Conservation (phyloP, 306 rosid species). For the Lathyrus tuberosus region DNA sequence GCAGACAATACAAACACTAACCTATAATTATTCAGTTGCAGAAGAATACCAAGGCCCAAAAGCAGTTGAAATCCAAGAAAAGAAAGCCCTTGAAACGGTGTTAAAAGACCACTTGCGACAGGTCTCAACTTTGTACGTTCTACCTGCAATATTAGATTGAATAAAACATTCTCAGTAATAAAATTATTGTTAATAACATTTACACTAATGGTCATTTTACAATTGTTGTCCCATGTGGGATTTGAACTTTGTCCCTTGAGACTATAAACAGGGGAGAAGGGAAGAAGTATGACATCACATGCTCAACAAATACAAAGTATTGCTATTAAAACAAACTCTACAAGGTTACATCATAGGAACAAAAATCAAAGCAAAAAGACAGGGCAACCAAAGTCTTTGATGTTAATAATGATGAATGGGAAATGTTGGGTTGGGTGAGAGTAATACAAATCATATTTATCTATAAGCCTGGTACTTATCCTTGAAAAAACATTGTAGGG, state of each 20-base stretch:
- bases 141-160: slow-evolving; percentile 59
- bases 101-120: slow-evolving; percentile 83
- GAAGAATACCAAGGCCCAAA: slow-evolving; percentile 90
- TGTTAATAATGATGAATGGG: not conserved
- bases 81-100: slow-evolving; percentile 83
- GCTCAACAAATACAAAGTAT: slow-evolving; percentile 21
- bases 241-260: no score
- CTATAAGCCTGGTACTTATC: not conserved
- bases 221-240: no score
- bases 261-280: no score
- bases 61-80: slow-evolving; percentile 88
- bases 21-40: slow-evolving; percentile 85
- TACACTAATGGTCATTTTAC: no score
- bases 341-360: slow-evolving; percentile 6
- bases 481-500: not conserved
- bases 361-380: slow-evolving; percentile 2
- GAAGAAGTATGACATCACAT: slow-evolving; percentile 1
- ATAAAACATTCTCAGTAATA: not conserved
- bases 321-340: slow-evolving; percentile 11
- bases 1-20: slow-evolving; percentile 41
- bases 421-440: not conserved
- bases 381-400: slow-evolving; percentile 22
- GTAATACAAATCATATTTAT: not conserved
- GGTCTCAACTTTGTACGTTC: slow-evolving; percentile 91
- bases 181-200: no score